Conservation (phyloP, 108 stramenopile species). For the Skeletonema grethae region DNA sequence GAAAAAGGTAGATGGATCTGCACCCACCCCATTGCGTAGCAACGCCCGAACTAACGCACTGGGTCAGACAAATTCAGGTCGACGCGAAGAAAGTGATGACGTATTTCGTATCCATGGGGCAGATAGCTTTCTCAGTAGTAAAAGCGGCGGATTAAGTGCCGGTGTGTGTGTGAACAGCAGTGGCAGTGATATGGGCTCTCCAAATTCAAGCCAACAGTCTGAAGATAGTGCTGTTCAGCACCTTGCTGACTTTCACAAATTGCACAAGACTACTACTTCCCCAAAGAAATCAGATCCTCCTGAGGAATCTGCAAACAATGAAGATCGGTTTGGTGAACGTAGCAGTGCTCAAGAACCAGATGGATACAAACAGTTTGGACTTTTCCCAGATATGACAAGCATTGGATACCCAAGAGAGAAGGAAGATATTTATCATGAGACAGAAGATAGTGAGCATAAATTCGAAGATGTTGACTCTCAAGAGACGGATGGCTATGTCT, state of each 20-base stretch:
- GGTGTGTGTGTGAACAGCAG: neutral
- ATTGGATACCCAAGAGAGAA: neutral
- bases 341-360: conserved; percentile 17
- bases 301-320: neutral
- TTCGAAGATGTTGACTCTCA: neutral
- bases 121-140: conserved; percentile 13
- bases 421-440: neutral
- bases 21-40: conserved; percentile 7
- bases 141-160: neutral
- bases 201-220: neutral
- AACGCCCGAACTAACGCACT: neutral
- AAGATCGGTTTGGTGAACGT: neutral
- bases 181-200: neutral
- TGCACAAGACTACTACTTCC: neutral
- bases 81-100: conserved; percentile 5
- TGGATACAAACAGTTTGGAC: conserved; percentile 16
- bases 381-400: conserved; percentile 14
- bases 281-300: conserved; percentile 16
- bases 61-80: neutral
- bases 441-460: neutral
- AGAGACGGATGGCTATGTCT: neutral
- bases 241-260: neutral
- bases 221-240: neutral
- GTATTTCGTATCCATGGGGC: conserved; percentile 24
- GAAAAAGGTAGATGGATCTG: conserved; percentile 6